These are phyloP conservation scores for Aspergillus incahuasiensis DNA, from an alignment of 495 filamentous ascomycete species.

Conservation along the genomic window DNA sequence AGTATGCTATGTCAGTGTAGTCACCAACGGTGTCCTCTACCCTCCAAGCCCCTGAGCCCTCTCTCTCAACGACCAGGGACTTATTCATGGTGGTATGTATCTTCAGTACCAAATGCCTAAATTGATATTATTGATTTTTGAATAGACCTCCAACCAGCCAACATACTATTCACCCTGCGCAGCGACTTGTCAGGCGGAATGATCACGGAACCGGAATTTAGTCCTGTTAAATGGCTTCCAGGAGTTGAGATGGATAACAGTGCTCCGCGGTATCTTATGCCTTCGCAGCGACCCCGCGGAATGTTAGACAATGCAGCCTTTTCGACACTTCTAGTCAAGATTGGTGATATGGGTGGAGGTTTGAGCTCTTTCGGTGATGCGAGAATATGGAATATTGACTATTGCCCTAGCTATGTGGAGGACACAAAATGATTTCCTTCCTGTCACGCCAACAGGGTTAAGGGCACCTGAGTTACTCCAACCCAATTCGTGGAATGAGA, in stretches of 20 bases:
- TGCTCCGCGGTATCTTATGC: constrained; percentile 18
- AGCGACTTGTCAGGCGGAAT: no score
- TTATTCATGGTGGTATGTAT: constrained; percentile 14
- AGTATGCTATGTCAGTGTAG: no score
- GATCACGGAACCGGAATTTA: constrained; percentile 20
- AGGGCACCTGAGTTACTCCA: constrained; percentile 20
- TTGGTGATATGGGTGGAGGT: constrained; percentile 24
- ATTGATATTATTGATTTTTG: no score
- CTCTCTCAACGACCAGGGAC: no score
- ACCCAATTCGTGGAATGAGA: constrained; percentile 9
- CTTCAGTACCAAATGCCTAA: no score
- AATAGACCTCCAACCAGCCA: constrained; percentile 15
- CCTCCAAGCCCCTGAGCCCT: no score
- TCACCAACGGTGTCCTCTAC: no score
- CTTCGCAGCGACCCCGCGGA: constrained; percentile 15
- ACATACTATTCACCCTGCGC: constrained; percentile 10
- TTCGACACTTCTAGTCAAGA: constrained; percentile 17
- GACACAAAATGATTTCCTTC: neutral
- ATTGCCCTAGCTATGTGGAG: no score
- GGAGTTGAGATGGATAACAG: constrained; percentile 16
- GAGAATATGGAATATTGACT: no score
- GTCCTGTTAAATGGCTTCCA: constrained; percentile 18
- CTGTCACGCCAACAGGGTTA: constrained; percentile 16
- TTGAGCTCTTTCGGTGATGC: no score
- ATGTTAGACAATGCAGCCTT: constrained; percentile 12